phyloP scores from a whole-genome alignment of 1,139 yeast genomes.

The Blastobotrys aristatus region DNA sequence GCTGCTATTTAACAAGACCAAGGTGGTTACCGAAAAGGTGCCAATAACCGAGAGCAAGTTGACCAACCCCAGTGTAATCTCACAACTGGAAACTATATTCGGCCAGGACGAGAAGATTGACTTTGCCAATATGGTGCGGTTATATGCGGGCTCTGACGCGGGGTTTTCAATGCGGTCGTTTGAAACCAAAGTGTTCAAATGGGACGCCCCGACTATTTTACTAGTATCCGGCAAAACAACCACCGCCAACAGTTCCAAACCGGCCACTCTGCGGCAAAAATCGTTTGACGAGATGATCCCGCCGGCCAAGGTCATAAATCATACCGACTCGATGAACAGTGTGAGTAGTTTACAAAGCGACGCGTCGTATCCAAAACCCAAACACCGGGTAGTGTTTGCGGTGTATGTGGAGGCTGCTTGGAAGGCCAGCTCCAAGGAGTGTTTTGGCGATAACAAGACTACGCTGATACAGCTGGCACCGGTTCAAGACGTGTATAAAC shows the following conservation, averaged over 20 bases:
- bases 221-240: constrained; percentile 57
- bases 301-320: constrained; percentile 34
- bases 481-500: constrained; percentile 48
- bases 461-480: constrained; percentile 64
- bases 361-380: neutral
- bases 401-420: constrained; percentile 67
- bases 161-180: constrained; percentile 88
- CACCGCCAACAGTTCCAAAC: constrained; percentile 4
- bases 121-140: constrained; percentile 45
- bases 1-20: constrained; percentile 19
- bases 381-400: constrained; percentile 48
- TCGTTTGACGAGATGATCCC: constrained; percentile 16
- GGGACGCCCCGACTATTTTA: constrained; percentile 82
- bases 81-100: constrained; percentile 31
- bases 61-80: constrained; percentile 12
- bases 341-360: neutral
- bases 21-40: constrained; percentile 31
- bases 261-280: neutral
- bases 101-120: constrained; percentile 19
- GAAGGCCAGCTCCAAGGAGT: constrained; percentile 64
- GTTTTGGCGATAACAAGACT: constrained; percentile 60
- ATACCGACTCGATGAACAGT: constrained; percentile 3
- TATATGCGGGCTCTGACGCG: constrained; percentile 66
- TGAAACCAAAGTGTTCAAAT: constrained; percentile 78
- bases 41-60: neutral